Percentiles rank a stretch among this genome's conserved stretches.
These are phyloP conservation scores for Nitzschia sp. DNA, from an alignment of 108 stramenopile genomes.

Conservation along the genomic window DNA sequence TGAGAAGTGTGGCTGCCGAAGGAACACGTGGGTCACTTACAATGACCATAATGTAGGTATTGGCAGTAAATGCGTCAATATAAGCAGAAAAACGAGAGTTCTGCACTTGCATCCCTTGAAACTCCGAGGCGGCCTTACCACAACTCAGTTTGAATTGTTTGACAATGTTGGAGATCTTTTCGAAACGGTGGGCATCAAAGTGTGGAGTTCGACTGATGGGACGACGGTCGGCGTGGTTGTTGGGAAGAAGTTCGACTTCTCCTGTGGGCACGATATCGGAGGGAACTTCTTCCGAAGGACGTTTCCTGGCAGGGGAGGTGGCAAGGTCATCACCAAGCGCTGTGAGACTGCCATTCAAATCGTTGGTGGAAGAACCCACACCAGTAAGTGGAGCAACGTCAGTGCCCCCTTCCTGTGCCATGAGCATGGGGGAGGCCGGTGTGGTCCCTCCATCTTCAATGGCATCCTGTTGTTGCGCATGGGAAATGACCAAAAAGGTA, in stretches of 20 bases:
- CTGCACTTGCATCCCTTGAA: constrained; percentile 95
- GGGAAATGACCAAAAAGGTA: constrained; percentile 96
- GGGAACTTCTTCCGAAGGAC: constrained; percentile 13
- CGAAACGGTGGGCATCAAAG: constrained; percentile 97
- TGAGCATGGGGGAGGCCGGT: constrained; percentile 3
- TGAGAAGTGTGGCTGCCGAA: constrained; percentile 86
- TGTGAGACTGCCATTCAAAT: background rate
- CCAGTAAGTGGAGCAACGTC: constrained; percentile 1
- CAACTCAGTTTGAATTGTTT: constrained; percentile 99
- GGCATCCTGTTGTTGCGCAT: constrained; percentile 50
- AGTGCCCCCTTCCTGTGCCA: background rate
- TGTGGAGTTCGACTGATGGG: constrained; percentile 56
- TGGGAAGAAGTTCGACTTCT: background rate
- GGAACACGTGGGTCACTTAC: constrained; percentile 79
- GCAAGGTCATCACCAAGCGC: constrained; percentile 6
- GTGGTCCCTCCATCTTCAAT: background rate
- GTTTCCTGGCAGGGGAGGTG: background rate
- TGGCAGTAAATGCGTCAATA: constrained; percentile 94
- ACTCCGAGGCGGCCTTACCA: constrained; percentile 92
- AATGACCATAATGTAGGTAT: constrained; percentile 99
- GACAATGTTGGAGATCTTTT: constrained; percentile 99
- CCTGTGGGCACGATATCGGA: constrained; percentile 10
- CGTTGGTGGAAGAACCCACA: background rate
- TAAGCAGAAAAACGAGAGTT: constrained; percentile 90
- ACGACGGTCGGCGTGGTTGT: constrained; percentile 13